These are phyloP conservation scores for Chondrus crispus DNA, from an alignment of 23 red algal genomes.

Conservation along the genomic window DNA sequence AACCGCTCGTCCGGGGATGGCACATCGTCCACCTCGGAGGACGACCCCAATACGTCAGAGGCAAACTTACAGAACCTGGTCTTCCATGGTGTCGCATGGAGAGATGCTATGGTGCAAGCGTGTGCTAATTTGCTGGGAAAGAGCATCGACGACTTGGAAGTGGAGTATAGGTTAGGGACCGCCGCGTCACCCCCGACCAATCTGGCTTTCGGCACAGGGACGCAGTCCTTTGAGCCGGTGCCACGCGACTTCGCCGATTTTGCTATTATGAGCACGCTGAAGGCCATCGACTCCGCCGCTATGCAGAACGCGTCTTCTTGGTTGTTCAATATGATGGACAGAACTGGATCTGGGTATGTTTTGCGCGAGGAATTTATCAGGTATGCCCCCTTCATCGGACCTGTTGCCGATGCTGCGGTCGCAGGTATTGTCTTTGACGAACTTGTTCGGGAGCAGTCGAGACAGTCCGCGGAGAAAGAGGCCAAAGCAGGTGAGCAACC, in stretches of 20 bases:
- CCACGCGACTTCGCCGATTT: constrained; percentile 79
- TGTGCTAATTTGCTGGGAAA: constrained; percentile 63
- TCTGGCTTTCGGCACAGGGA: not conserved
- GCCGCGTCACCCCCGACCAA: not conserved
- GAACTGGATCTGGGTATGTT: constrained; percentile 65
- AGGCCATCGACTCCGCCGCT: constrained; percentile 41
- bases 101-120: constrained; percentile 59
- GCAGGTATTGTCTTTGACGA: constrained; percentile 64
- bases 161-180: not conserved
- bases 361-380: constrained; percentile 65
- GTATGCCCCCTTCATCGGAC: constrained; percentile 70
- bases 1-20: not conserved
- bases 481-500: not conserved
- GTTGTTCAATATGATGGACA: constrained; percentile 91
- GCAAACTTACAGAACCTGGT: not conserved
- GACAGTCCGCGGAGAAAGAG: not conserved
- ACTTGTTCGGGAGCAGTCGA: constrained; percentile 26
- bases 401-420: constrained; percentile 66
- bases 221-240: constrained; percentile 6
- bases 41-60: not conserved
- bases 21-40: not conserved
- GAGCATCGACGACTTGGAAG: constrained; percentile 30
- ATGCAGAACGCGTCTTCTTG: constrained; percentile 80
- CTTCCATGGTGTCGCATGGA: constrained; percentile 39
- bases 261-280: constrained; percentile 76